These are phyloP conservation scores for Fusarium coffeatum DNA, from an alignment of 2,329 filamentous ascomycete species.

Conservation along the genomic window DNA sequence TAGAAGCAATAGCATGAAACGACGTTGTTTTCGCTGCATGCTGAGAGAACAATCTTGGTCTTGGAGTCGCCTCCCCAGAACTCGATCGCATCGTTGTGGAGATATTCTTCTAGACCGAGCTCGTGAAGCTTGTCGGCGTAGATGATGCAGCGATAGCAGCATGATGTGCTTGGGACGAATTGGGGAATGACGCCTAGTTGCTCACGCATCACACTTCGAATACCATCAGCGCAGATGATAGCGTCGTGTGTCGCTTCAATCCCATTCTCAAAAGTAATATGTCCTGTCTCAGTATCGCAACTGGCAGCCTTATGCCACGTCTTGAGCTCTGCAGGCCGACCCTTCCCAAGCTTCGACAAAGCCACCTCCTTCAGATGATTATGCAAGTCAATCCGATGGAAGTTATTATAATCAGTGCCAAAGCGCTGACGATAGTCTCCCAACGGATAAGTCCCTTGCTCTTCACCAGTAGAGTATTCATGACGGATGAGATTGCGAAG, in stretches of 20 bases:
- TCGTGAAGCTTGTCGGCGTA: conserved; percentile 15
- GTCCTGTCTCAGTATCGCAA: not conserved
- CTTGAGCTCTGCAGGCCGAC: not conserved
- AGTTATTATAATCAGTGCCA: conserved; percentile 22
- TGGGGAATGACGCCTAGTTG: conserved; percentile 3
- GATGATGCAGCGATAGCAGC: conserved; percentile 19
- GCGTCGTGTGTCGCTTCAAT: conserved; percentile 11
- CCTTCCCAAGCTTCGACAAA: not conserved
- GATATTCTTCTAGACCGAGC: conserved; percentile 9
- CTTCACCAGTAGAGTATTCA: conserved; percentile 16
- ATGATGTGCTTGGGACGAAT: conserved; percentile 8
- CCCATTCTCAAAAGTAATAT: conserved; percentile 9
- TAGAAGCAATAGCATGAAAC: conserved; percentile 75
- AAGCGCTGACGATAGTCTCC: conserved; percentile 20
- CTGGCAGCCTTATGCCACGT: conserved; percentile 15
- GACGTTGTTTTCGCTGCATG: conserved; percentile 69
- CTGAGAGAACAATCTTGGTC: conserved; percentile 73
- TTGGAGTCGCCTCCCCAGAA: conserved; percentile 70
- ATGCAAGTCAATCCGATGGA: conserved; percentile 20
- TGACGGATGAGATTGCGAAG: conserved; percentile 19
- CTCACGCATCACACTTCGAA: conserved; percentile 14
- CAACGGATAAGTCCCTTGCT: conserved; percentile 9
- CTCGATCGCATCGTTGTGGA: conserved; percentile 61
- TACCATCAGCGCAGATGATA: conserved; percentile 19
- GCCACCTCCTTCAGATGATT: conserved; percentile 17